Conservation (phyloP, 805 yeast genomes). For the Schwanniomyces occidentalis region DNA sequence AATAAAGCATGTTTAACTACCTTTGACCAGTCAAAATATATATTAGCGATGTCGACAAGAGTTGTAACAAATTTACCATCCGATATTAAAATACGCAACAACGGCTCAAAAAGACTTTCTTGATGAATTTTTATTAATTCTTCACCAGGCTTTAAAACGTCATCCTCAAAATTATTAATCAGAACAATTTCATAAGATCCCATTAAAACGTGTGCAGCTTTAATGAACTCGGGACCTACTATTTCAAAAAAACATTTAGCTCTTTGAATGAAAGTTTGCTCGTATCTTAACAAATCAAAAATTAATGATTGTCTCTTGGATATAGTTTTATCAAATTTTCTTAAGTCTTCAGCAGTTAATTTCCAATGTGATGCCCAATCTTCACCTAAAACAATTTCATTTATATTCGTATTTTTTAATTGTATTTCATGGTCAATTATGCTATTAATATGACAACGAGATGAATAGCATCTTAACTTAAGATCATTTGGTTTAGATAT, state of each 20-base stretch:
- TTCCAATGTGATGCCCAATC: constrained; percentile 74
- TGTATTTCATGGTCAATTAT: constrained; percentile 26
- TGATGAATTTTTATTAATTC: constrained; percentile 59
- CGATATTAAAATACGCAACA: constrained; percentile 53
- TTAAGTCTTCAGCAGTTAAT: constrained; percentile 52
- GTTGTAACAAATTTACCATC: constrained; percentile 69
- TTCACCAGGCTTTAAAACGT: constrained; percentile 57
- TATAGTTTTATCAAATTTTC: constrained; percentile 49
- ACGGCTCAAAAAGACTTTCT: constrained; percentile 53
- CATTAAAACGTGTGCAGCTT: constrained; percentile 24
- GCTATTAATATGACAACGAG: constrained; percentile 35
- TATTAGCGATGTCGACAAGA: constrained; percentile 50
- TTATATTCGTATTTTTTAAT: constrained; percentile 23
- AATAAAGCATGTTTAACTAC: constrained; percentile 56
- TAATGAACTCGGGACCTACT: constrained; percentile 43
- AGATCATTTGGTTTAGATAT: constrained; percentile 13
- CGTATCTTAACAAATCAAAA: constrained; percentile 72
- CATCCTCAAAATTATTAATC: constrained; percentile 53
- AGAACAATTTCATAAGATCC: constrained; percentile 19
- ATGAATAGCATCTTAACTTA: constrained; percentile 34
- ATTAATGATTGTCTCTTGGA: constrained; percentile 71
- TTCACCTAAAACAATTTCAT: constrained; percentile 35
- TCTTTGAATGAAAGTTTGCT: constrained; percentile 67
- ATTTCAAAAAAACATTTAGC: constrained; percentile 60
- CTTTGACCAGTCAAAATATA: constrained; percentile 64